A percentile compares a stretch with the other conserved stretches of the same genome.
These are phyloP conservation scores for Cryphonectria parasitica DNA, from an alignment of 2,329 filamentous ascomycete species.

Conservation along the genomic window DNA sequence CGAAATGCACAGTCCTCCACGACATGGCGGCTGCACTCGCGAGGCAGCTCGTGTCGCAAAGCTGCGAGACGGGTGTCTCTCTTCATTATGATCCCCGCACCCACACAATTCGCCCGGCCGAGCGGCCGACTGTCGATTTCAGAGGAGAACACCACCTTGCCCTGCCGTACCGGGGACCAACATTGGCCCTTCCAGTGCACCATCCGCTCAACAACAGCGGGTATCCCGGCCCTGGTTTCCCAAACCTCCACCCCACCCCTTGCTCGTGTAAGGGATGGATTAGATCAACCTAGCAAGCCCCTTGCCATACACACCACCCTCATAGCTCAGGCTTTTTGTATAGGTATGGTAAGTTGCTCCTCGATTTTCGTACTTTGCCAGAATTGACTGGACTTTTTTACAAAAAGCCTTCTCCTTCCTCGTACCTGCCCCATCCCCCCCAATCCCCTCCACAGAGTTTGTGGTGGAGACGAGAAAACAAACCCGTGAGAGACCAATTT, in stretches of 20 bases:
- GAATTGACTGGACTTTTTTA: background rate
- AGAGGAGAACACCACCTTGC: background rate
- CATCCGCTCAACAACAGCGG: background rate
- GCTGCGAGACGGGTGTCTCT: background rate
- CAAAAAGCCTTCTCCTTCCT: slow-evolving; percentile 7
- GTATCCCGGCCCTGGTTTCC: slow-evolving; percentile 4
- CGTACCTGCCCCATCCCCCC: background rate
- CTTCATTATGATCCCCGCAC: background rate
- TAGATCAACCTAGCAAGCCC: background rate
- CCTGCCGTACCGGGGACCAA: background rate
- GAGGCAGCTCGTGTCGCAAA: slow-evolving; percentile 1
- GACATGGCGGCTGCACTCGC: background rate
- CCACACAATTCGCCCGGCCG: background rate
- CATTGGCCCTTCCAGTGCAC: background rate
- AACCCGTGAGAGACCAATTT: background rate
- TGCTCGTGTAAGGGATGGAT: slow-evolving; percentile 17
- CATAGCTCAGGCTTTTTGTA: slow-evolving; percentile 1
- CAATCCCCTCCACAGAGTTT: background rate
- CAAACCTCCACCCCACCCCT: slow-evolving; percentile 19
- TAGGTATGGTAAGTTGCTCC: slow-evolving; percentile 1
- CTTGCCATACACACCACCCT: slow-evolving; percentile 7
- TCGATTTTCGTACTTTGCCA: background rate
- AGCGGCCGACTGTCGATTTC: background rate
- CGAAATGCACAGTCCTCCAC: background rate
- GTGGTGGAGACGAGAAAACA: background rate